phyloP scores from a whole-genome alignment of 768 basidiomycete species.

The Mycena haematopus region DNA sequence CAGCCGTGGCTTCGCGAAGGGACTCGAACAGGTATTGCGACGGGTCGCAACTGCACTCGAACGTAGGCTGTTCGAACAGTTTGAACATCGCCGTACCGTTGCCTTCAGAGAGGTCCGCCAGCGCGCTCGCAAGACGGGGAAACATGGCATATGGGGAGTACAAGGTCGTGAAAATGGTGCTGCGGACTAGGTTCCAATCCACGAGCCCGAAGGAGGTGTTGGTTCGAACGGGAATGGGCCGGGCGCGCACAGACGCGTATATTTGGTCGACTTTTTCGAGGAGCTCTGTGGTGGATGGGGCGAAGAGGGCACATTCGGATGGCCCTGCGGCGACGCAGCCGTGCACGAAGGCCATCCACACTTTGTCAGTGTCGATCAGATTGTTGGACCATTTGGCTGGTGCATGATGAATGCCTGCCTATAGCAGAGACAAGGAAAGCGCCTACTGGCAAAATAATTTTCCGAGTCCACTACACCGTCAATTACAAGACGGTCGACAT shows the following conservation, averaged over 20 bases:
- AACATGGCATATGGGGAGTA: constrained; percentile 45
- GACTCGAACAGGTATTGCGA: constrained; percentile 16
- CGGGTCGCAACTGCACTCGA: constrained; percentile 40
- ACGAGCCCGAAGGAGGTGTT: constrained; percentile 42
- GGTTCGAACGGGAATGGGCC: constrained; percentile 43
- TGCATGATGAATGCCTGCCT: neutral
- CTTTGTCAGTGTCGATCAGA: constrained; percentile 42
- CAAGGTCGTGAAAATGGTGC: constrained; percentile 39
- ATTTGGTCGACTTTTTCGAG: constrained; percentile 42
- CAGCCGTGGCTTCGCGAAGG: neutral
- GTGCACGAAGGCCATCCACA: constrained; percentile 42
- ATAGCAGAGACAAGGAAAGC: neutral
- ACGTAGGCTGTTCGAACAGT: constrained; percentile 27
- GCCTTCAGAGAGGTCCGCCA: constrained; percentile 43
- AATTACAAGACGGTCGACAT: constrained; percentile 25
- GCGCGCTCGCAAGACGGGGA: constrained; percentile 43
- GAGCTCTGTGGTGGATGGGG: constrained; percentile 41
- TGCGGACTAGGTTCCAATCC: constrained; percentile 41
- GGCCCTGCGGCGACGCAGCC: constrained; percentile 47
- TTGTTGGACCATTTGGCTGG: constrained; percentile 19
- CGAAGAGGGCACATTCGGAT: constrained; percentile 44
- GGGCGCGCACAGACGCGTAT: constrained; percentile 37
- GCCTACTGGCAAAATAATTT: constrained; percentile 22
- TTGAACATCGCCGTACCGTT: constrained; percentile 38
- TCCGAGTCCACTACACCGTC: constrained; percentile 27